phyloP scores from a whole-genome alignment of 805 yeast genomes.

The Spathaspora girioi region DNA sequence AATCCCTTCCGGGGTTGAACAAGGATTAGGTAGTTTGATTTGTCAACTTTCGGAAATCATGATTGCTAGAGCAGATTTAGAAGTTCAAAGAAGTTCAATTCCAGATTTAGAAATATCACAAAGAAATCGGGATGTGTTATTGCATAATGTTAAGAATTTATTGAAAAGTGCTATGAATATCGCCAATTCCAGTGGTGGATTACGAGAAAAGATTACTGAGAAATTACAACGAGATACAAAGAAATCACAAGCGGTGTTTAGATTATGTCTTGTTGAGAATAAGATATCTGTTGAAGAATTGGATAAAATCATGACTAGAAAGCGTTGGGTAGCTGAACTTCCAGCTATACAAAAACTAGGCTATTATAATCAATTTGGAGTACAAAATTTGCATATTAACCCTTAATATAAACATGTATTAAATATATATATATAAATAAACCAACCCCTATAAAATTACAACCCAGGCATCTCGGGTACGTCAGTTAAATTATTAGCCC shows the following conservation, averaged over 20 bases:
- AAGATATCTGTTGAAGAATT: slow-evolving; percentile 26
- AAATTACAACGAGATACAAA: slow-evolving; percentile 39
- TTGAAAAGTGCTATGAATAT: slow-evolving; percentile 44
- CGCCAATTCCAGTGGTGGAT: slow-evolving; percentile 47
- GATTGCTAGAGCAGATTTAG: slow-evolving; percentile 53
- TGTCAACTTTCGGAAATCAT: slow-evolving; percentile 39
- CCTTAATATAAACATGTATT: neutral
- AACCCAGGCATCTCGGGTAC: slow-evolving; percentile 15
- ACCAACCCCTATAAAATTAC: neutral
- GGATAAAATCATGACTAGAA: slow-evolving; percentile 27
- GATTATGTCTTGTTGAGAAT: slow-evolving; percentile 45
- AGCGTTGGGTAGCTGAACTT: slow-evolving; percentile 27
- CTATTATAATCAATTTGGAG: slow-evolving; percentile 21
- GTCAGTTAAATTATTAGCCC: slow-evolving; percentile 29
- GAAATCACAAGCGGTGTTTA: slow-evolving; percentile 41
- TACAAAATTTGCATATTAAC: slow-evolving; percentile 3
- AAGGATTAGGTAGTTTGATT: slow-evolving; percentile 27
- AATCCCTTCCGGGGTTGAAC: slow-evolving; percentile 13
- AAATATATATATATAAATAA: neutral
- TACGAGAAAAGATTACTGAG: slow-evolving; percentile 45
- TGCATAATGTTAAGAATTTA: slow-evolving; percentile 38
- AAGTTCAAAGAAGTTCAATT: slow-evolving; percentile 44
- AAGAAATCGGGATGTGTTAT: slow-evolving; percentile 26
- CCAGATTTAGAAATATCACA: slow-evolving; percentile 23
- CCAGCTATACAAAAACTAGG: slow-evolving; percentile 21